phyloP scores from a whole-genome alignment of 2,329 filamentous ascomycete genomes.

The Pestalotiopsis sp. region DNA sequence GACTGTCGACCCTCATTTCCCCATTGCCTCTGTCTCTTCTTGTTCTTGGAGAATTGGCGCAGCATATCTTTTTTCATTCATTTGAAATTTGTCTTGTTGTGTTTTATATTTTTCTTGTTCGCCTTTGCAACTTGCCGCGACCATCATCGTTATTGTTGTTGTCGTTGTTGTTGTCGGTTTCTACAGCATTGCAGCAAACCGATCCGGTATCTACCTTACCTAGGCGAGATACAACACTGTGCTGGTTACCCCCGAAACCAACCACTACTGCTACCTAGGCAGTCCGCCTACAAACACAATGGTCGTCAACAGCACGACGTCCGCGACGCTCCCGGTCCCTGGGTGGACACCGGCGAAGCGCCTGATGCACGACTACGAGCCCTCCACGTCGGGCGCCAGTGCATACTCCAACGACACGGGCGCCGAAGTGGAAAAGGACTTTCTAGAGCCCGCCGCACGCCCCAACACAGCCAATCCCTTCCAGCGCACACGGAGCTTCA shows the following conservation, averaged over 20 bases:
- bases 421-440: slow-evolving; percentile 25
- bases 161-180: not conserved
- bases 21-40: not conserved
- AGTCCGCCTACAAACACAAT: not conserved
- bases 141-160: not conserved
- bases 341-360: slow-evolving; percentile 5
- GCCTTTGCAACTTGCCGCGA: not conserved
- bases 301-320: not conserved
- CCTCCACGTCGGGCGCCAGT: slow-evolving; percentile 26
- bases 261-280: too few species aligned
- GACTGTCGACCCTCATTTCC: slow-evolving; percentile 7
- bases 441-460: slow-evolving; percentile 15
- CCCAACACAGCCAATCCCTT: slow-evolving; percentile 37
- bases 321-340: slow-evolving; percentile 3
- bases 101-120: not conserved
- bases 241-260: not conserved
- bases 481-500: slow-evolving; percentile 42
- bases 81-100: not conserved
- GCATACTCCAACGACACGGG: slow-evolving; percentile 29
- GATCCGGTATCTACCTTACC: too few species aligned
- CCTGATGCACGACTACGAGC: slow-evolving; percentile 14
- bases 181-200: not conserved
- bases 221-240: not conserved
- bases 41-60: not conserved
- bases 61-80: not conserved